Base-by-base conservation (phyloP, 2,329 filamentous ascomycete genomes). In the Niveomyces coronatus region DNA sequence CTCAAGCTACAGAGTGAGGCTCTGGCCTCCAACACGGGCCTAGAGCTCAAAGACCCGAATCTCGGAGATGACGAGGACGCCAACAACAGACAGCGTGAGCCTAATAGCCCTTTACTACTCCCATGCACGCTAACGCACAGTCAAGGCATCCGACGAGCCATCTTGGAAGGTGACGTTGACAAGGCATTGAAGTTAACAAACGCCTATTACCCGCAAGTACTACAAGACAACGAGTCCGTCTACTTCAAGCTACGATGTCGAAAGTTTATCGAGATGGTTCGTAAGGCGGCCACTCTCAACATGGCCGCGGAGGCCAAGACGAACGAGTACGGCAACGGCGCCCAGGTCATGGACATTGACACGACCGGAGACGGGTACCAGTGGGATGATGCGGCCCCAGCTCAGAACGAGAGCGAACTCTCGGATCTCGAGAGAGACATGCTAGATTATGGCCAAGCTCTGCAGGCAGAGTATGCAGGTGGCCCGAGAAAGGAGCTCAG, bases 211-310 rank as follows among this genome's bases (percentile, higher is more conserved):
- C 83, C 85, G 5, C 70, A 73, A 17, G 86, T 96, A 2, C 70
- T 98, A 14, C 70, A 76, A 32, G 74, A 85, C 16, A 86, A 94
- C 52, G 77, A 85, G 39, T 77, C 86, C 38, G 86, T 95, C 13
- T 79, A 88, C 54, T 96, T 98, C 61, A 82, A 80, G 41, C 67
- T 98, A 34, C 77, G 82, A 47, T 95, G 88, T 54, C 79, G 87
- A 43, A 93, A 91, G 55, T 95, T 96, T 56, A 81, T 96, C 44
- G 91, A 98, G 58, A 89, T 98, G 81, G 86, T 94, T 50, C 75
- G 83, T 28, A 74, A 72, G 41, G 79, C 79, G 24, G 78, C 80
- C 3, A 82, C 88, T 48, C 59, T 82, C 14, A 70, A 69, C 50
- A 62, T 68, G 24, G 60, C 62, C 7, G 58, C 63, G 24, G 64